Percentiles rank a stretch among this genome's conserved stretches.
Evolutionary conservation across 345 rosid species (phyloP).

Genomic region (Citrus trifoliata): DNA sequence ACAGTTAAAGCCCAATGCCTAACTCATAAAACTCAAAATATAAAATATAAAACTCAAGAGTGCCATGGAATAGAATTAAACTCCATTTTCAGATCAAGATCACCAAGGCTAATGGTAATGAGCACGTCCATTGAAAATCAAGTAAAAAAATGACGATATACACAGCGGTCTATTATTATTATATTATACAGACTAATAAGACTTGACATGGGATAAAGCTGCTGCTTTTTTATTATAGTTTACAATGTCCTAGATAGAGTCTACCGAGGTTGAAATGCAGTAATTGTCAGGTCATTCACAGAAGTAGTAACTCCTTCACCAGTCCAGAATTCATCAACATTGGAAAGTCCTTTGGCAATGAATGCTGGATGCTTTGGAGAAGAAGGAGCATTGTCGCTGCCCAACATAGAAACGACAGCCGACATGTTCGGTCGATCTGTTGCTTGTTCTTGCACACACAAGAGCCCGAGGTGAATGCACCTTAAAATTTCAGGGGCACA

Average conservation of each 20-base stretch:
- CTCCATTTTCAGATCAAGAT: background rate
- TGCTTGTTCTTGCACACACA: conserved; percentile 60
- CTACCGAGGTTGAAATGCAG: conserved; percentile 28
- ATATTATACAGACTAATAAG: background rate
- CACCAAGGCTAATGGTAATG: background rate
- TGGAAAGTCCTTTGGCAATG: conserved; percentile 9
- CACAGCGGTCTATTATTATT: background rate
- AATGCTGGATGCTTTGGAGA: conserved; percentile 50
- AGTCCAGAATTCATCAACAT: background rate
- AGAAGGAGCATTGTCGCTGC: conserved; percentile 33
- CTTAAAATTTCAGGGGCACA: conserved; percentile 28
- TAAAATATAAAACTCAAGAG: too few relatives aligned
- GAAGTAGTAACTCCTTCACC: conserved; percentile 22
- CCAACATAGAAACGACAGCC: conserved; percentile 42
- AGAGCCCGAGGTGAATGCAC: conserved; percentile 55
- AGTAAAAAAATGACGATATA: too few relatives aligned
- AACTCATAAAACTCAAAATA: too few relatives aligned
- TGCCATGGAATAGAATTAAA: background rate
- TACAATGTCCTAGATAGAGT: background rate
- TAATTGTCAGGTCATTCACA: conserved; percentile 29
- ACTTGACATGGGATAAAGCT: background rate
- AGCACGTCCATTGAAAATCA: background rate
- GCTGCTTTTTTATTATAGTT: background rate
- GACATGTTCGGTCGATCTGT: conserved; percentile 51
- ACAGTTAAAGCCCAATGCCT: too few relatives aligned